phyloP scores from a whole-genome alignment of 805 yeast species.

The Hanseniaspora lindneri region DNA sequence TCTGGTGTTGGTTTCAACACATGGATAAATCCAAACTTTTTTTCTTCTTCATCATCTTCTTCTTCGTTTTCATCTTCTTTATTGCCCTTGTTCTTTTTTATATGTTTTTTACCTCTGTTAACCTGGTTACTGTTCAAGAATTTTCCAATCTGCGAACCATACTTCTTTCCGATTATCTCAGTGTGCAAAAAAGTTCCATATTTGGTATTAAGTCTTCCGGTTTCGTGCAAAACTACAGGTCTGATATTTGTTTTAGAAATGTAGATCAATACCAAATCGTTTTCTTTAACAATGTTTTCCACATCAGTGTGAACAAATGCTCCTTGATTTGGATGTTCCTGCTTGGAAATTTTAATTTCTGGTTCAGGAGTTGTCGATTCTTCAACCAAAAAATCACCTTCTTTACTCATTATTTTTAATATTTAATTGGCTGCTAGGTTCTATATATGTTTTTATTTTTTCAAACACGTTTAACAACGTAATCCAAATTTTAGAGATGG shows the following conservation, averaged over 20 bases:
- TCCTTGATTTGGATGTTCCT: slow-evolving; percentile 5
- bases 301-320: slow-evolving; percentile 37
- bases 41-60: slow-evolving; percentile 11
- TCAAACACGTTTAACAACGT: neutral
- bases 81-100: slow-evolving; percentile 4
- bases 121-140: slow-evolving; percentile 43
- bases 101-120: slow-evolving; percentile 10
- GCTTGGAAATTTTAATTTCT: neutral
- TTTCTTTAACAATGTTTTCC: slow-evolving; percentile 63
- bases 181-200: slow-evolving; percentile 84
- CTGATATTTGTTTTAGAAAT: slow-evolving; percentile 68
- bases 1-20: slow-evolving; percentile 87
- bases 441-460: neutral
- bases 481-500: too few relatives aligned
- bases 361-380: slow-evolving; percentile 7
- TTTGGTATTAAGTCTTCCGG: slow-evolving; percentile 63
- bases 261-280: slow-evolving; percentile 79
- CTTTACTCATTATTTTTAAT: neutral
- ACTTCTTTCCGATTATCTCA: slow-evolving; percentile 65
- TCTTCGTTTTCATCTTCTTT: neutral
- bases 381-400: neutral
- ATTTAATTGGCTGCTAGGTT: neutral
- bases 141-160: slow-evolving; percentile 72
- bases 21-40: slow-evolving; percentile 64
- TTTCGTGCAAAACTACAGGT: slow-evolving; percentile 52